phyloP scores from a whole-genome alignment of 768 basidiomycete species.

The Mycena venus region DNA sequence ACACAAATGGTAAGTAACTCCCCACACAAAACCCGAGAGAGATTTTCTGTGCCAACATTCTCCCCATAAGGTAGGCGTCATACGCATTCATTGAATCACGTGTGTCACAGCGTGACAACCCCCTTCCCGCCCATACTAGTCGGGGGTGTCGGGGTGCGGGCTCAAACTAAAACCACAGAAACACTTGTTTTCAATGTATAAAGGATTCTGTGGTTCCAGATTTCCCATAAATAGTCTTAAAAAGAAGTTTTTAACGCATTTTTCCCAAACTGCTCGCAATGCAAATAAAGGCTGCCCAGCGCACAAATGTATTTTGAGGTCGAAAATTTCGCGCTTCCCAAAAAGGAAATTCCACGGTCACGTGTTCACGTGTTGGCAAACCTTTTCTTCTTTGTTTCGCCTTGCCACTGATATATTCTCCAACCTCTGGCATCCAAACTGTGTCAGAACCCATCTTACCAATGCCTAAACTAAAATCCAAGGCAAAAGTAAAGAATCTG shows the following conservation, averaged over 20 bases:
- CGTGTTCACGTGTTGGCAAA: background rate
- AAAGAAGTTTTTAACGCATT: background rate
- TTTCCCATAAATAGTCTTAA: background rate
- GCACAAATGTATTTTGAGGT: too few species aligned
- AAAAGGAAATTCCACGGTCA: too few species aligned
- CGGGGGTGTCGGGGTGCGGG: too few species aligned
- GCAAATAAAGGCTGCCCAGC: background rate
- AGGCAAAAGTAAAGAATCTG: background rate
- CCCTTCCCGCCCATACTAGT: too few species aligned
- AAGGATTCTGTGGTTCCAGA: too few species aligned
- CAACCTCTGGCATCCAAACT: too few species aligned
- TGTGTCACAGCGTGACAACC: background rate
- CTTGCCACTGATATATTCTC: background rate
- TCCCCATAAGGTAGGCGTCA: background rate
- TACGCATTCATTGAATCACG: background rate
- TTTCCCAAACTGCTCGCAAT: background rate
- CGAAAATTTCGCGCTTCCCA: too few species aligned
- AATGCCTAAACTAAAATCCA: background rate
- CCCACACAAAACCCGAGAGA: too few species aligned
- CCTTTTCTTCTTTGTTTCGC: background rate
- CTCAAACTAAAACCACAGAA: too few species aligned
- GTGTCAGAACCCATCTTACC: background rate
- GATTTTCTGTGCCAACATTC: too few species aligned
- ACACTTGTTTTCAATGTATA: too few species aligned
- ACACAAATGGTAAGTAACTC: too few species aligned